Evolutionary conservation across 148 eudicot genomes (phyloP).

Genomic region (Fagopyrum esculentum): DNA sequence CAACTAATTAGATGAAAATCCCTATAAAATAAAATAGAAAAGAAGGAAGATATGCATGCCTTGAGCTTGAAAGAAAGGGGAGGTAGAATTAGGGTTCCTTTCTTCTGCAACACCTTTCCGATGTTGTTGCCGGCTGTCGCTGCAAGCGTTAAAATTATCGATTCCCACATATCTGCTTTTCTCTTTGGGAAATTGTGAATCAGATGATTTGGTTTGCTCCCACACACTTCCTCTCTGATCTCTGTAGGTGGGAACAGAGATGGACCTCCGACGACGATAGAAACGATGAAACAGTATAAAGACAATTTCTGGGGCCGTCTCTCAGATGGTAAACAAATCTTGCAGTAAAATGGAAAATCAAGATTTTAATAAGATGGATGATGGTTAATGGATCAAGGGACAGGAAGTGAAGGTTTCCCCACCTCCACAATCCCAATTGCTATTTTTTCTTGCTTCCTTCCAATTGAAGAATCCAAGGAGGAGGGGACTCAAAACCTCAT

Average conservation of each 20-base stretch:
- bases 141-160: slow-evolving; percentile 31
- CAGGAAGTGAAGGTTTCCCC: slow-evolving; percentile 3
- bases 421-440: not conserved
- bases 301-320: not conserved
- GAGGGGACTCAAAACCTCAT: not conserved
- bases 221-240: not conserved
- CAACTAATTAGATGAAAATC: not conserved
- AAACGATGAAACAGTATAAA: slow-evolving; percentile 2
- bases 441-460: not conserved
- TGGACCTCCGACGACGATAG: not conserved
- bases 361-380: not conserved
- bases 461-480: not conserved
- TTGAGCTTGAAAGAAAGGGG: slow-evolving; percentile 42
- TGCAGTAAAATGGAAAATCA: not conserved
- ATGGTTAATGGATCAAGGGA: not conserved
- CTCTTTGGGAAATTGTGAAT: not conserved
- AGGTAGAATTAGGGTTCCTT: slow-evolving; percentile 42
- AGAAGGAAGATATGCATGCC: slow-evolving; percentile 14
- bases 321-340: not conserved
- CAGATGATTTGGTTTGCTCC: slow-evolving; percentile 5
- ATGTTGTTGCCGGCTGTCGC: slow-evolving; percentile 44
- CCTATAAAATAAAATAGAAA: not conserved
- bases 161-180: slow-evolving; percentile 31
- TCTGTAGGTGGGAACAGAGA: not conserved
- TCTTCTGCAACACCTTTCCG: slow-evolving; percentile 39